Evolutionary conservation across 371 early-diverging fungal species (phyloP).

Genomic region (Thermomucor indicae-seudaticae): DNA sequence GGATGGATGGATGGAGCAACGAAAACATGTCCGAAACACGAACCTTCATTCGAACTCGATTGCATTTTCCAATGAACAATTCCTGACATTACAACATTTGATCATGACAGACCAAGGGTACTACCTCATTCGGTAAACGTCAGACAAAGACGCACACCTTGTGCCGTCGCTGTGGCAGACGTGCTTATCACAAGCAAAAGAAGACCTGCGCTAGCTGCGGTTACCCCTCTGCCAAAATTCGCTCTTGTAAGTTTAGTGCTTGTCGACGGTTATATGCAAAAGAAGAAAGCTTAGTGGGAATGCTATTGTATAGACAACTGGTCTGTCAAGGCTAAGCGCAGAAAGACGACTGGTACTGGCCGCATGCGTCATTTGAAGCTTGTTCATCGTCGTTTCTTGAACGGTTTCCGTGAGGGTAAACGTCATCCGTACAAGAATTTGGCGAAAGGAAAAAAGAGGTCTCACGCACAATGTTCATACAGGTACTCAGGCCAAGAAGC

Average conservation of each 20-base stretch:
- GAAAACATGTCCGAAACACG: neutral
- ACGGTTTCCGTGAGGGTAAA: conserved; percentile 93
- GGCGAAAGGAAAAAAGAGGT: neutral
- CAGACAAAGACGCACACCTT: conserved; percentile 99
- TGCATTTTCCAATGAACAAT: neutral
- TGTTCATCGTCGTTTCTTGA: conserved; percentile 92
- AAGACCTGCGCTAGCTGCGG: conserved; percentile 99
- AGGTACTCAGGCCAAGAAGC: conserved; percentile 8
- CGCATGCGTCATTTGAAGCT: conserved; percentile 96
- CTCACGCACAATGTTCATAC: neutral
- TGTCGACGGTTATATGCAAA: no score
- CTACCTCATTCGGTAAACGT: conserved; percentile 99
- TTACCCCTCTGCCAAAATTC: conserved; percentile 98
- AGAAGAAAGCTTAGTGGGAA: neutral
- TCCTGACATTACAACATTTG: neutral
- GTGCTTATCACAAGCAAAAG: conserved; percentile 99
- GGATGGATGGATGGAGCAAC: neutral
- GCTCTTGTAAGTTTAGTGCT: conserved; percentile 75
- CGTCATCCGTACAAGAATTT: neutral
- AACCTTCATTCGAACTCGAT: neutral
- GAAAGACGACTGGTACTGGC: conserved; percentile 99
- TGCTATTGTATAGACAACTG: conserved; percentile 71
- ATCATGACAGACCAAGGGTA: conserved; percentile 93
- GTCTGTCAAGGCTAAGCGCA: conserved; percentile 95
- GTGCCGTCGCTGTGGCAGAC: conserved; percentile 98